phyloP scores from a whole-genome alignment of 768 basidiomycete species.

The Dioszegia crocea region DNA sequence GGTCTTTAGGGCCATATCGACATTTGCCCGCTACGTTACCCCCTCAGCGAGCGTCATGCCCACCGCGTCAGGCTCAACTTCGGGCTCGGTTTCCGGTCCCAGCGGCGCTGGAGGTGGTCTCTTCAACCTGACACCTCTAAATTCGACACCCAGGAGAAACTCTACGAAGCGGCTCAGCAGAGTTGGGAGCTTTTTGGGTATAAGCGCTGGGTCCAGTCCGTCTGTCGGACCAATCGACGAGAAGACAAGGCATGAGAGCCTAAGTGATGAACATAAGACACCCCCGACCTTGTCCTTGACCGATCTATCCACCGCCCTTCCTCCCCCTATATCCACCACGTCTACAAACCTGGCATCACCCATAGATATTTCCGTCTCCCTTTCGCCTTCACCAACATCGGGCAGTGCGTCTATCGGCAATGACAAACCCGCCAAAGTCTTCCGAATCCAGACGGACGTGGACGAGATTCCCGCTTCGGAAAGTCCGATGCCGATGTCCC shows the following conservation, averaged over 20 bases:
- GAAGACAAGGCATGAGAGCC: no score
- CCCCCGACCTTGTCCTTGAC: no score
- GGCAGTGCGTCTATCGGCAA: no score
- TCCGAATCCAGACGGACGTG: not conserved
- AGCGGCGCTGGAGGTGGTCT: not conserved
- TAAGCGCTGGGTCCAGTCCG: not conserved
- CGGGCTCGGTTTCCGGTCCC: constrained; percentile 7
- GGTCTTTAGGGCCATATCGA: constrained; percentile 51
- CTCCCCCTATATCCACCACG: not conserved
- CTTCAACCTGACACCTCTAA: not conserved
- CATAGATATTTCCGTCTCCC: no score
- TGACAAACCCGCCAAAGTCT: not conserved
- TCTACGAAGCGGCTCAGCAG: not conserved
- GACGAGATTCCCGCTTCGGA: not conserved
- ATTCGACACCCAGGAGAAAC: not conserved
- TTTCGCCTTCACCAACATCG: no score
- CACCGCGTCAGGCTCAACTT: constrained; percentile 1
- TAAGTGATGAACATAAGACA: no score
- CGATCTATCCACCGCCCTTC: no score
- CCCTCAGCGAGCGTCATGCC: constrained; percentile 30
- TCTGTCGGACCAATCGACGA: not conserved
- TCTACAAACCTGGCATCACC: not conserved
- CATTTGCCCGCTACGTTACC: constrained; percentile 50
- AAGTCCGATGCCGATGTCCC: not conserved
- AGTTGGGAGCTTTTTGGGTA: no score